phyloP scores from a whole-genome alignment of 371 early-diverging fungal species.

The Mycotypha africana region DNA sequence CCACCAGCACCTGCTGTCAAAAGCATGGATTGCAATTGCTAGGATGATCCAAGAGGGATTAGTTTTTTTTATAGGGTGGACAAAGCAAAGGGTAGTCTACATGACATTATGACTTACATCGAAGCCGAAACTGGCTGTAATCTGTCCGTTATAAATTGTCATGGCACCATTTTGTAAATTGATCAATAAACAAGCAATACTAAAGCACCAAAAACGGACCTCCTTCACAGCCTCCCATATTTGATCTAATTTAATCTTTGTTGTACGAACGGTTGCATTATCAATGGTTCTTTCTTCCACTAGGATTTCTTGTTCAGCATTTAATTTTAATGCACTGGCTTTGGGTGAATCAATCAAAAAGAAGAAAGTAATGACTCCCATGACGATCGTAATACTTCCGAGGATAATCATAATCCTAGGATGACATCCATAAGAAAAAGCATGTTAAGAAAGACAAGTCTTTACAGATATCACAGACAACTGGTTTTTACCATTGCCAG shows the following conservation, averaged over 20 bases:
- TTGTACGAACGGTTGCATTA: constrained; percentile 26
- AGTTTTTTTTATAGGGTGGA: too few species aligned
- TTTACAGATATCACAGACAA: too few species aligned
- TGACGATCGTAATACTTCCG: constrained; percentile 17
- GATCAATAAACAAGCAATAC: constrained; percentile 19
- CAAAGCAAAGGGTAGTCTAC: too few species aligned
- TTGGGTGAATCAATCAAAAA: constrained; percentile 34
- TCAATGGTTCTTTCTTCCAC: constrained; percentile 28
- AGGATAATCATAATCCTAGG: constrained; percentile 29
- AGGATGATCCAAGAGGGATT: too few species aligned
- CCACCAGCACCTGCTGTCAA: constrained; percentile 16
- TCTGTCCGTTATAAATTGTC: constrained; percentile 26
- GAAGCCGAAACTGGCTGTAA: constrained; percentile 27
- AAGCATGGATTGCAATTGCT: constrained; percentile 17
- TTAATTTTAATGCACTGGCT: constrained; percentile 19
- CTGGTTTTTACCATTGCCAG: constrained; percentile 37
- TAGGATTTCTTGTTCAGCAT: constrained; percentile 28
- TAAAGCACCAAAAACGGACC: constrained; percentile 24
- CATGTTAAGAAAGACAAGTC: too few species aligned
- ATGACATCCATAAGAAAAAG: neutral
- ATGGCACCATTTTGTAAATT: constrained; percentile 35
- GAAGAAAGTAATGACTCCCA: constrained; percentile 24
- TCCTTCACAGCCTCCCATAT: constrained; percentile 28
- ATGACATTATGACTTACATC: too few species aligned
- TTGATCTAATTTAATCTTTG: constrained; percentile 21